phyloP scores from a whole-genome alignment of 768 basidiomycete genomes.

The Tylopilus plumbeoviolaceoides region DNA sequence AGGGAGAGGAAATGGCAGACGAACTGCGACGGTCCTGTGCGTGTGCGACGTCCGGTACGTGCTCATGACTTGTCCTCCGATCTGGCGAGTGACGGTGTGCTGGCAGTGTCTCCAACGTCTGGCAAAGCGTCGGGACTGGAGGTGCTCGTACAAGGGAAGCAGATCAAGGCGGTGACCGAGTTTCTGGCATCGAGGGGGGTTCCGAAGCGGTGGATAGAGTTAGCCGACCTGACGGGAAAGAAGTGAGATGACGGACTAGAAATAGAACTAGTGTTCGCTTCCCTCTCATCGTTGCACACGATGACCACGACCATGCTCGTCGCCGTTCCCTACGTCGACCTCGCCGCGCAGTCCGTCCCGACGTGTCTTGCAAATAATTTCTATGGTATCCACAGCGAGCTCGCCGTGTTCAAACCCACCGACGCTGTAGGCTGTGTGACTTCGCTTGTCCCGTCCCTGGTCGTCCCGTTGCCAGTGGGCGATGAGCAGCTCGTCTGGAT shows the following conservation, averaged over 20 bases:
- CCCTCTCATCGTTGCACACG: not conserved
- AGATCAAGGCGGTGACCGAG: constrained; percentile 60
- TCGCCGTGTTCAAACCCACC: constrained; percentile 45
- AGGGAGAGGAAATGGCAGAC: constrained; percentile 71
- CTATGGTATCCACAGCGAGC: constrained; percentile 53
- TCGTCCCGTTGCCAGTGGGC: constrained; percentile 22
- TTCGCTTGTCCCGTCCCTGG: not conserved
- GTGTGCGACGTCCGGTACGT: constrained; percentile 69
- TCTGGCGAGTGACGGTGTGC: not conserved
- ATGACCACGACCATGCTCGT: constrained; percentile 17
- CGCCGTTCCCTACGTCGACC: constrained; percentile 19
- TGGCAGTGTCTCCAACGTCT: constrained; percentile 54
- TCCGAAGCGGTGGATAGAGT: constrained; percentile 78
- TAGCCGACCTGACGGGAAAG: constrained; percentile 42
- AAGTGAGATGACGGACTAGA: constrained; percentile 27
- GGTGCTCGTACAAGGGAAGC: constrained; percentile 84
- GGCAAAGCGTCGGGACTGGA: constrained; percentile 60
- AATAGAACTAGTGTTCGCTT: not conserved
- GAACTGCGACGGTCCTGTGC: constrained; percentile 76
- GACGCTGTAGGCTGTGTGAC: constrained; percentile 37
- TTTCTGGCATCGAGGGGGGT: constrained; percentile 67
- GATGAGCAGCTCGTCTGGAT: constrained; percentile 56
- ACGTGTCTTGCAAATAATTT: constrained; percentile 48
- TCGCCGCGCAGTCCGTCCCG: constrained; percentile 16
- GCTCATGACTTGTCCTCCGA: not conserved